phyloP scores from a whole-genome alignment of 1,139 yeast genomes.

The Pneumocystis canis region DNA sequence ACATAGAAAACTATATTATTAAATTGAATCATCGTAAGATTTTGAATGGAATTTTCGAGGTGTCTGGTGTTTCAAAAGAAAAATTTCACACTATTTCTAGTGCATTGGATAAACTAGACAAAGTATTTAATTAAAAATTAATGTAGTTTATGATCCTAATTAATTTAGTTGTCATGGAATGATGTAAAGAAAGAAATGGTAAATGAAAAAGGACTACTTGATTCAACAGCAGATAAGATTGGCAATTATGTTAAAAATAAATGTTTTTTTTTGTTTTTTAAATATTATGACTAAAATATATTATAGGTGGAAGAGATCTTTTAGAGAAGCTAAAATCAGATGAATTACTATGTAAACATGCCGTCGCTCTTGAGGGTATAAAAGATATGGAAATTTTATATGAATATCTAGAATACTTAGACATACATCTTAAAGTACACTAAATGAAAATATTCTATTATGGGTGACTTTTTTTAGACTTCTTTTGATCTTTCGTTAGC shows the following conservation, averaged over 20 bases:
- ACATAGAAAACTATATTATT: constrained; percentile 75
- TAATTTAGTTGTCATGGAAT: constrained; percentile 57
- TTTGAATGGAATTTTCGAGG: constrained; percentile 85
- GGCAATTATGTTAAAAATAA: constrained; percentile 79
- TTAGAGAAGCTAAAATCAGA: constrained; percentile 42
- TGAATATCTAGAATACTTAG: constrained; percentile 69
- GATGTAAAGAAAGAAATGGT: constrained; percentile 84
- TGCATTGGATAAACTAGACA: constrained; percentile 92
- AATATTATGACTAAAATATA: neutral
- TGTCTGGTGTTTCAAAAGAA: constrained; percentile 86
- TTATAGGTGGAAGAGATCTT: constrained; percentile 46
- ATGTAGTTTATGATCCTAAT: neutral
- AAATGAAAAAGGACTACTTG: constrained; percentile 76
- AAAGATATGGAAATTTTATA: constrained; percentile 63
- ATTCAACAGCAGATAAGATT: constrained; percentile 80
- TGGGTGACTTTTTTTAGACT: constrained; percentile 28
- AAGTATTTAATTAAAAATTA: constrained; percentile 21
- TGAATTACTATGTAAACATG: constrained; percentile 44
- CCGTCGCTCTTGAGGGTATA: constrained; percentile 64
- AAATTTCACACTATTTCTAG: constrained; percentile 87
- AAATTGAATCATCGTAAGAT: constrained; percentile 90
- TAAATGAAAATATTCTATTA: neutral
- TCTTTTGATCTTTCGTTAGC: constrained; percentile 90
- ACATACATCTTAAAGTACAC: constrained; percentile 28
- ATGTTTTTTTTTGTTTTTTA: constrained; percentile 23